These are phyloP conservation scores for Dioscorea zingiberensis DNA, from an alignment of 106 monocot species.

Conservation along the genomic window DNA sequence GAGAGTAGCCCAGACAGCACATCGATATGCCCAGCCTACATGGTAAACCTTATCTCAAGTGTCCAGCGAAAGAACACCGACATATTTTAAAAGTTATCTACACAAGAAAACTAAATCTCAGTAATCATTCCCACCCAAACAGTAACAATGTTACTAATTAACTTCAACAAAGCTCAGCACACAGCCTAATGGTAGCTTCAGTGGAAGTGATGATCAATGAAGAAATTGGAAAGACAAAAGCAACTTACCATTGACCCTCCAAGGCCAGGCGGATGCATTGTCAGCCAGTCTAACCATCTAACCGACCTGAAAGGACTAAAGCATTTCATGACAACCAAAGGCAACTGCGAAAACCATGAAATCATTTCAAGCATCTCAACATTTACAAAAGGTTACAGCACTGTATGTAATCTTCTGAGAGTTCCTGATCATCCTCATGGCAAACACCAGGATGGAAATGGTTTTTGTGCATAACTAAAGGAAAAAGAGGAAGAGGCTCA, in stretches of 20 bases:
- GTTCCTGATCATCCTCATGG: conserved; percentile 15
- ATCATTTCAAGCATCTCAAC: conserved; percentile 23
- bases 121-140: no score
- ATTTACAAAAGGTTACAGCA: conserved; percentile 34
- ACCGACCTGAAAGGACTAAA: not conserved
- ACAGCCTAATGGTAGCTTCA: not conserved
- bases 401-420: conserved; percentile 1
- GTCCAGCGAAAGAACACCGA: no score
- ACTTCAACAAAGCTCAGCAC: not conserved
- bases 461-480: conserved; percentile 8
- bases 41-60: no score
- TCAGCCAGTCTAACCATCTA: conserved; percentile 5
- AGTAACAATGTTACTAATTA: not conserved
- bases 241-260: conserved; percentile 8
- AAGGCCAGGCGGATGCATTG: not conserved
- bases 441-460: conserved; percentile 11
- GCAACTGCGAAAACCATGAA: conserved; percentile 18
- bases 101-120: no score
- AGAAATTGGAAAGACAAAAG: not conserved
- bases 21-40: no score
- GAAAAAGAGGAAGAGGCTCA: conserved; percentile 2
- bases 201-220: not conserved
- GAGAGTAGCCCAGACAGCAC: no score
- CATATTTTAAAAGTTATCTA: no score
- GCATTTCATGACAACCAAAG: not conserved